A percentile compares a stretch with the other conserved stretches of the same genome.
These are phyloP conservation scores for Schwanniomyces occidentalis DNA, from an alignment of 805 yeast species.

Conservation along the genomic window DNA sequence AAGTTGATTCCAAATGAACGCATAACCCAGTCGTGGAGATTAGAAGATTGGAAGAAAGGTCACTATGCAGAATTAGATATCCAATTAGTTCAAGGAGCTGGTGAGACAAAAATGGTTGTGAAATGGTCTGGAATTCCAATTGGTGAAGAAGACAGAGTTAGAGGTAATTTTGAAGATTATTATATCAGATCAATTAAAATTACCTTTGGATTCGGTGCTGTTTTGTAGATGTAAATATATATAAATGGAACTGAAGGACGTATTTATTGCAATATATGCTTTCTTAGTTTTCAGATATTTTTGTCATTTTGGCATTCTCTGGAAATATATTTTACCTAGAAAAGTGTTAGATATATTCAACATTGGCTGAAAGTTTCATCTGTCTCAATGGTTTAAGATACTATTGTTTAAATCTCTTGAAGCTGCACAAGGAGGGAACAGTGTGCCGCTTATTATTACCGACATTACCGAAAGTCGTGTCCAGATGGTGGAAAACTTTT, in stretches of 20 bases:
- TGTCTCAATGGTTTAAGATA: too few relatives aligned
- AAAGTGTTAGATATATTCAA: too few relatives aligned
- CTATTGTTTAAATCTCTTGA: too few relatives aligned
- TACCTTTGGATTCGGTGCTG: conserved; percentile 96
- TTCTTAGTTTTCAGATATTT: too few relatives aligned
- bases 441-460: neutral
- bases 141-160: conserved; percentile 90
- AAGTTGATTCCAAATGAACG: conserved; percentile 58
- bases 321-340: too few relatives aligned
- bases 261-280: too few relatives aligned
- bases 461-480: neutral
- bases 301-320: too few relatives aligned
- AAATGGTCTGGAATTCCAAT: conserved; percentile 87
- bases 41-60: conserved; percentile 84
- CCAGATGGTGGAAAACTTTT: neutral
- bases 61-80: conserved; percentile 72
- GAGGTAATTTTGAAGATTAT: conserved; percentile 82
- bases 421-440: too few relatives aligned
- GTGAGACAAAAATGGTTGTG: conserved; percentile 80
- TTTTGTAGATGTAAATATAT: too few relatives aligned
- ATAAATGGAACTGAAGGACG: too few relatives aligned
- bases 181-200: conserved; percentile 86
- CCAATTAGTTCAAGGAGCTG: conserved; percentile 70
- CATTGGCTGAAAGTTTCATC: too few relatives aligned
- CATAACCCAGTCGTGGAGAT: conserved; percentile 81